Evolutionary conservation across 768 basidiomycete genomes (phyloP), one percentile per base, ranked within the genome.

Genomic region (Russula vinacea): DNA sequence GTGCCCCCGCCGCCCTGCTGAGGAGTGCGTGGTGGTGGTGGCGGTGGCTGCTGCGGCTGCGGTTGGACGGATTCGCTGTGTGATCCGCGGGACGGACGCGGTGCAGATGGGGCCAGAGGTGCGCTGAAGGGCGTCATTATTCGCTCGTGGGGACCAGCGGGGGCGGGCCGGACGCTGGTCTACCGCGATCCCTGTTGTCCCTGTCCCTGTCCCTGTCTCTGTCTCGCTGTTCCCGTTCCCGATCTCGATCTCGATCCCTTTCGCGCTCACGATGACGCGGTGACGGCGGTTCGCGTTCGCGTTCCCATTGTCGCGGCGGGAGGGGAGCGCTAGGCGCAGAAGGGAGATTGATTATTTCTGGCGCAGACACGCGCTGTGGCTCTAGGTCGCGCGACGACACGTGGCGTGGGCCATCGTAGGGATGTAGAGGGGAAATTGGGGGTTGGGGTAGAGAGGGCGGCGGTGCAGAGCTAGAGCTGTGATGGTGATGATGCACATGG

Each of bases 401-500:
- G 33, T 56, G 44, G 32, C 62, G 68, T 39, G 68, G 56, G 32
- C 62, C 59, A 24, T 58, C 59, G 19, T 54, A 66, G 19, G 56
- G 29, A 51, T 69, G 67, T 1, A 54, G 58, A 16, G 71, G 64
- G n/a, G 69, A 70, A 17, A 72, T 69, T 19, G 70, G 52, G 42
- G 67, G 56, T 9, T 67, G 62, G 26, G 64, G 59, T 29, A 59
- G 58, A n/a, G 51, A 56, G 29, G 65, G 55, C 6, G 62, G 61
- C 13, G 69, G 66, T 37, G 54, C 60, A 42, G 62, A 64, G 45
- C 26, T 61, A 6, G 66, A 62, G 14, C 66, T 71, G 60, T 73
- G 76, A 56, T 74, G 72, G 37, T 76, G 74, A 60, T 75, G 75
- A 55, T 74, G 73, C 35, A 73, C 69, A 51, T 74, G 71, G 55